Conservation (phyloP, 2,329 filamentous ascomycete genomes). For the Trichoderma semiorbis region DNA sequence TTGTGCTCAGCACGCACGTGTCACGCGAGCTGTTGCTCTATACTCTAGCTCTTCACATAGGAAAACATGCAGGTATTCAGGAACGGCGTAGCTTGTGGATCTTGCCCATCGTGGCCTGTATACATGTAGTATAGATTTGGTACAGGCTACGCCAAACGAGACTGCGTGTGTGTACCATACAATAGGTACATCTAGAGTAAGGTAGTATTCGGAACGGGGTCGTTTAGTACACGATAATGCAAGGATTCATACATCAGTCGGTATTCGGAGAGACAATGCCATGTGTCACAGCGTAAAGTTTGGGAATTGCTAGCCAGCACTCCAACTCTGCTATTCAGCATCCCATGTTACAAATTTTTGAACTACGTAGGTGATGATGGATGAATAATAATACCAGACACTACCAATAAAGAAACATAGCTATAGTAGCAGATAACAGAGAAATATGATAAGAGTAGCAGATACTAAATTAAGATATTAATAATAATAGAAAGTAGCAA, state of each 20-base stretch:
- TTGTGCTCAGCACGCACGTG: not conserved
- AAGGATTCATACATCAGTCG: not conserved
- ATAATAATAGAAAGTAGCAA: not conserved
- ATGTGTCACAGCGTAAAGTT: not conserved
- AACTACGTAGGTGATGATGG: too few relatives aligned
- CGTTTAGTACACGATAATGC: not conserved
- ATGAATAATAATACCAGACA: too few relatives aligned
- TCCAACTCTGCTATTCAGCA: too few relatives aligned
- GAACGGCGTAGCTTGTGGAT: not conserved
- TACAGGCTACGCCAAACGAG: not conserved
- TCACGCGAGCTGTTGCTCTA: not conserved
- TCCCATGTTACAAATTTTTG: too few relatives aligned
- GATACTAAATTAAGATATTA: not conserved
- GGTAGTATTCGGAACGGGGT: not conserved
- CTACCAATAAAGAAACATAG: not conserved
- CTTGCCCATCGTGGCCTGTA: not conserved
- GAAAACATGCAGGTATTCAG: not conserved
- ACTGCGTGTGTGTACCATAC: not conserved
- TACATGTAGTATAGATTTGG: not conserved
- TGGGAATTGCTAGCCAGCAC: not conserved
- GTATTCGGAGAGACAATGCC: not conserved
- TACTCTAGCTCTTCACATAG: not conserved
- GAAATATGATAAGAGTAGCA: not conserved
- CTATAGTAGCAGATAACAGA: too few relatives aligned
- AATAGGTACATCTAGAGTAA: not conserved